Percentiles rank a stretch among this genome's conserved stretches.
Conservation (phyloP, 331 rosid species). For the Stylosanthes scabra region DNA sequence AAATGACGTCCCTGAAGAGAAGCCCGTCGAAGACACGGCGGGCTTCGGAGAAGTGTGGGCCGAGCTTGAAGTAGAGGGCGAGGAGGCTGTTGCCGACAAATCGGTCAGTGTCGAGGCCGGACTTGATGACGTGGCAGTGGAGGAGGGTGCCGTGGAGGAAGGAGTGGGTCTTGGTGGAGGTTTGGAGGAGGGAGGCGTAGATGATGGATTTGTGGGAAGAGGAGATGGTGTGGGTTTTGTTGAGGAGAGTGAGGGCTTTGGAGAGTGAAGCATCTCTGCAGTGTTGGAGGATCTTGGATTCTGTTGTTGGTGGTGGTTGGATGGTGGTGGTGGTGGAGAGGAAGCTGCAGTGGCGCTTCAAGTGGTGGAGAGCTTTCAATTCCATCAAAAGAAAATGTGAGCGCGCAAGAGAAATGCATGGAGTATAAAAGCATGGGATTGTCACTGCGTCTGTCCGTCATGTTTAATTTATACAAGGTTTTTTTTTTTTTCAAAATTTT, state of each 20-base stretch:
- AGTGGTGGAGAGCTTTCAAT: background rate
- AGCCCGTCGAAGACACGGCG: constrained; percentile 64
- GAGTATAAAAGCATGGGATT: too few species aligned
- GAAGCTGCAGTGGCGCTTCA: constrained; percentile 59
- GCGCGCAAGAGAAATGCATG: too few species aligned
- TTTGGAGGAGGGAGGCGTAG: constrained; percentile 75
- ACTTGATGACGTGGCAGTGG: constrained; percentile 72
- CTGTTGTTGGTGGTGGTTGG: constrained; percentile 30
- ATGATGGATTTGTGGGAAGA: constrained; percentile 53
- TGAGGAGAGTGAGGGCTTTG: constrained; percentile 54
- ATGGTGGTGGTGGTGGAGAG: constrained; percentile 37
- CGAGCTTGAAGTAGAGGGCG: constrained; percentile 71
- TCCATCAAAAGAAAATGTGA: too few species aligned
- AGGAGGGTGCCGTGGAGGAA: constrained; percentile 63
- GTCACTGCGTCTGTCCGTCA: too few species aligned
- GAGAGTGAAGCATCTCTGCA: constrained; percentile 53
- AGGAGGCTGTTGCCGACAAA: constrained; percentile 87
- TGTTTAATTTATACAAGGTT: too few species aligned
- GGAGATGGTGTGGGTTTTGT: constrained; percentile 20
- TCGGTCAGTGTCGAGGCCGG: constrained; percentile 74
- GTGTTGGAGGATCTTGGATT: constrained; percentile 54
- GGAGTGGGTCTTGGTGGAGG: constrained; percentile 55
- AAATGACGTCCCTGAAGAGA: constrained; percentile 66
- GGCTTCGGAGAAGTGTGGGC: constrained; percentile 52
- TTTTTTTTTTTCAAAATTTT: too few species aligned